These are phyloP conservation scores for Phytophthora macrochlamydospora DNA, from an alignment of 352 stramenopile genomes.

Conservation along the genomic window DNA sequence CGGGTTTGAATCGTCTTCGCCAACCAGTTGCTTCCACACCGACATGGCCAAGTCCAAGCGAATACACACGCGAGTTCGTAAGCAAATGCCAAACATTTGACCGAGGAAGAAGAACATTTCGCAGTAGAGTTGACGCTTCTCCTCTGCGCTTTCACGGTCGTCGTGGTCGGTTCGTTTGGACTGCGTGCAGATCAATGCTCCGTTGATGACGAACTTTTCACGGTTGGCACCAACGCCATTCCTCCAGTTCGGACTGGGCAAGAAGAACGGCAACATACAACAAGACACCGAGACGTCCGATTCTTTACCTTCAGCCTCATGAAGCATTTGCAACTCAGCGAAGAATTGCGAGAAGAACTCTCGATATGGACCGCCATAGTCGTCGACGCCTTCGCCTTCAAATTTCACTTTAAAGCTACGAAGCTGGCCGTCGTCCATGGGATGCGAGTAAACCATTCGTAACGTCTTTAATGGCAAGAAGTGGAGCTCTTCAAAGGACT, in stretches of 20 bases:
- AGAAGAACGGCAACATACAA: slow-evolving; percentile 85
- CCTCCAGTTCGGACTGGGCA: slow-evolving; percentile 89
- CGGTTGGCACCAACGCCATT: slow-evolving; percentile 79
- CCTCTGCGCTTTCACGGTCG: slow-evolving; percentile 40
- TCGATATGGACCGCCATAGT: slow-evolving; percentile 94
- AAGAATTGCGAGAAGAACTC: slow-evolving; percentile 93
- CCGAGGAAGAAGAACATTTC: slow-evolving; percentile 92
- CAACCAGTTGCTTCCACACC: slow-evolving; percentile 80
- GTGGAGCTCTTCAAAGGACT: slow-evolving; percentile 87
- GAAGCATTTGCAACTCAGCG: slow-evolving; percentile 61
- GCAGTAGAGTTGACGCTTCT: slow-evolving; percentile 63
- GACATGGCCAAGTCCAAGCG: slow-evolving; percentile 71
- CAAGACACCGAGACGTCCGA: slow-evolving; percentile 18
- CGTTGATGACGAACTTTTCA: slow-evolving; percentile 89
- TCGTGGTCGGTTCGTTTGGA: background rate
- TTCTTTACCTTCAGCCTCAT: slow-evolving; percentile 20
- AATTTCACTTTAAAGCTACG: slow-evolving; percentile 95
- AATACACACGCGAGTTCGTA: slow-evolving; percentile 82
- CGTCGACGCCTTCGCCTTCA: slow-evolving; percentile 93
- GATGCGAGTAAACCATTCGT: slow-evolving; percentile 91
- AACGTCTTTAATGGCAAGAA: slow-evolving; percentile 75
- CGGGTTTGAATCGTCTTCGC: slow-evolving; percentile 35
- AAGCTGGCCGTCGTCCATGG: slow-evolving; percentile 92
- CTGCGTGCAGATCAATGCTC: slow-evolving; percentile 18
- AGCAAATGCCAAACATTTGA: slow-evolving; percentile 88